These are phyloP conservation scores for Leucoagaricus sp. DNA, from an alignment of 1,284 basidiomycete genomes.

Conservation along the genomic window DNA sequence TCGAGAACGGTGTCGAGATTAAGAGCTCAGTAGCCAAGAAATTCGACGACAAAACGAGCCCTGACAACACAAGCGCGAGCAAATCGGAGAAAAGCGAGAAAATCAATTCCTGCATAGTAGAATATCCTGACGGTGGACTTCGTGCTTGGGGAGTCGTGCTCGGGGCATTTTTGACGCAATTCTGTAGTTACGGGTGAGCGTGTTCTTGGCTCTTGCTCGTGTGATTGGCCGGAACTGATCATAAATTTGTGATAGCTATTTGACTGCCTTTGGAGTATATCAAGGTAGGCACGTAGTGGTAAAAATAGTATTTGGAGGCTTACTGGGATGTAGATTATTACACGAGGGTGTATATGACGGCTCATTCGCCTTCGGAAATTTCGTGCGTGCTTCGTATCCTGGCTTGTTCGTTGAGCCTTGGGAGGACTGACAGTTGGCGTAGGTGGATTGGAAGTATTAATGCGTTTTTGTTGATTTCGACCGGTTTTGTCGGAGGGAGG, in stretches of 20 bases:
- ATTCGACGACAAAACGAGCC: too few species aligned
- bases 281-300: slow-evolving; percentile 31
- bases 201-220: neutral
- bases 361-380: slow-evolving; percentile 35
- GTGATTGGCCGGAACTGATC: neutral
- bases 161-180: slow-evolving; percentile 21
- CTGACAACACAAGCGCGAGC: too few species aligned
- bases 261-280: slow-evolving; percentile 40
- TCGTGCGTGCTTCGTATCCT: slow-evolving; percentile 29
- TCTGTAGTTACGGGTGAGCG: slow-evolving; percentile 37
- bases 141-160: slow-evolving; percentile 17
- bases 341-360: slow-evolving; percentile 32
- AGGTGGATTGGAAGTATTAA: slow-evolving; percentile 48
- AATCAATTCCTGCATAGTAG: too few species aligned
- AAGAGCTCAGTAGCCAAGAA: too few species aligned
- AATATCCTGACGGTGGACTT: too few species aligned
- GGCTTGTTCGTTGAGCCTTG: neutral
- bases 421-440: neutral
- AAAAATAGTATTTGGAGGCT: neutral
- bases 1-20: too few species aligned
- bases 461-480: slow-evolving; percentile 37
- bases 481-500: slow-evolving; percentile 36
- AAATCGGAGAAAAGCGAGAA: too few species aligned
- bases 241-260: slow-evolving; percentile 27
- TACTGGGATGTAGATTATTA: slow-evolving; percentile 25